These are phyloP conservation scores for Gossypium longicalyx DNA, from an alignment of 345 rosid species.

Conservation along the genomic window DNA sequence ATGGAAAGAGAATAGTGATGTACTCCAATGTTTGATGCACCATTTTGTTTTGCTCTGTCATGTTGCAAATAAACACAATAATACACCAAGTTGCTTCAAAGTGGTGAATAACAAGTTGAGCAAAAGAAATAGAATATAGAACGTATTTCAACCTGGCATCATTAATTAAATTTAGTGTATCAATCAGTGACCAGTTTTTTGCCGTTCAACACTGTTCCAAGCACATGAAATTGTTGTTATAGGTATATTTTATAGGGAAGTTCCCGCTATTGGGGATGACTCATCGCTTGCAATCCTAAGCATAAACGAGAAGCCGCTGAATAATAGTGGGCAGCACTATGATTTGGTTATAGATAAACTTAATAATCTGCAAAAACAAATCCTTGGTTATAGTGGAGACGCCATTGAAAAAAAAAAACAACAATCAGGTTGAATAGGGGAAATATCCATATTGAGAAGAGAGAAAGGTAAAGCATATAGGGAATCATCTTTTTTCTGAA, in stretches of 20 bases:
- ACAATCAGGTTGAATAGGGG: background rate
- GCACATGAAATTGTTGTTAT: constrained; percentile 1
- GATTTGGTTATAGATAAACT: background rate
- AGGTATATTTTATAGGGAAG: background rate
- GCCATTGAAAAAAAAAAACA: background rate
- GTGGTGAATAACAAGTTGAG: background rate
- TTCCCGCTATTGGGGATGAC: constrained; percentile 12
- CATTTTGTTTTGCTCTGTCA: too few relatives aligned
- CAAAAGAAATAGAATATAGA: background rate
- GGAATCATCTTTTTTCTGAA: background rate
- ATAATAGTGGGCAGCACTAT: background rate
- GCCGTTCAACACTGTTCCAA: background rate
- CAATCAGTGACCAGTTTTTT: background rate
- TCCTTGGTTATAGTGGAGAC: background rate
- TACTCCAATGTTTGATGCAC: too few relatives aligned
- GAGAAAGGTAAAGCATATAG: too few relatives aligned
- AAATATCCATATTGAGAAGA: background rate
- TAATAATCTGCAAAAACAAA: background rate
- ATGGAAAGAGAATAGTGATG: background rate
- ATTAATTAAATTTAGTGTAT: background rate
- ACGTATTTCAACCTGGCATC: background rate
- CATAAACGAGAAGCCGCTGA: constrained; percentile 6
- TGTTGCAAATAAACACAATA: too few relatives aligned
- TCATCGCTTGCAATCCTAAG: background rate
- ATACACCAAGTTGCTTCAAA: background rate